phyloP scores from a whole-genome alignment of 2,329 filamentous ascomycete species.

The Scleromitrula shiraiana region DNA sequence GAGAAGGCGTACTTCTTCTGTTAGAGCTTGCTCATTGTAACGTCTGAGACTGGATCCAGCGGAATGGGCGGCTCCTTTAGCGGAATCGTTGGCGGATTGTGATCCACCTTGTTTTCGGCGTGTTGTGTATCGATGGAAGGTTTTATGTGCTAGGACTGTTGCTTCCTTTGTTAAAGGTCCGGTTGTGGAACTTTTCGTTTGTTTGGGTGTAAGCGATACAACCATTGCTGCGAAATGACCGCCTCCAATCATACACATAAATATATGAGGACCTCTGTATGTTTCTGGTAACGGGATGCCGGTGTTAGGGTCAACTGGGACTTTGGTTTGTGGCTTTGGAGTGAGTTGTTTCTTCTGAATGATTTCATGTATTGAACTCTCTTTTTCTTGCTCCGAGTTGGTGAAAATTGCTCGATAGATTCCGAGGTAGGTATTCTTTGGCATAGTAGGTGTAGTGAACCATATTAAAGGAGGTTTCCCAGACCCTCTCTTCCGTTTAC shows the following conservation, averaged over 20 bases:
- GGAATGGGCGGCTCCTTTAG: conserved; percentile 91
- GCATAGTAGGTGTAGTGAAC: conserved; percentile 71
- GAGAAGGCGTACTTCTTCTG: conserved; percentile 77
- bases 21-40: conserved; percentile 87
- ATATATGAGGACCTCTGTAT: conserved; percentile 74
- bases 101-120: conserved; percentile 92
- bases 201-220: conserved; percentile 75
- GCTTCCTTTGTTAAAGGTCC: conserved; percentile 77
- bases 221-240: conserved; percentile 98
- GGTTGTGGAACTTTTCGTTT: conserved; percentile 53
- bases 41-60: conserved; percentile 83
- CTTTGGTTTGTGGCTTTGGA: conserved; percentile 43
- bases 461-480: conserved; percentile 74
- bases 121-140: conserved; percentile 95
- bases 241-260: conserved; percentile 97
- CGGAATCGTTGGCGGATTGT: conserved; percentile 86
- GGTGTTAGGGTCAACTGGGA: conserved; percentile 47
- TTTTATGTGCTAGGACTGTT: conserved; percentile 88
- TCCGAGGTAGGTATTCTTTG: conserved; percentile 72
- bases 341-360: conserved; percentile 71
- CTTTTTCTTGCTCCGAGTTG: conserved; percentile 58
- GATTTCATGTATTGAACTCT: conserved; percentile 53
- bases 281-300: conserved; percentile 46
- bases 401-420: conserved; percentile 80
- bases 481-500: conserved; percentile 43